These are phyloP conservation scores for Lactifluus hygrophoroides DNA, from an alignment of 768 basidiomycete species.

Conservation along the genomic window DNA sequence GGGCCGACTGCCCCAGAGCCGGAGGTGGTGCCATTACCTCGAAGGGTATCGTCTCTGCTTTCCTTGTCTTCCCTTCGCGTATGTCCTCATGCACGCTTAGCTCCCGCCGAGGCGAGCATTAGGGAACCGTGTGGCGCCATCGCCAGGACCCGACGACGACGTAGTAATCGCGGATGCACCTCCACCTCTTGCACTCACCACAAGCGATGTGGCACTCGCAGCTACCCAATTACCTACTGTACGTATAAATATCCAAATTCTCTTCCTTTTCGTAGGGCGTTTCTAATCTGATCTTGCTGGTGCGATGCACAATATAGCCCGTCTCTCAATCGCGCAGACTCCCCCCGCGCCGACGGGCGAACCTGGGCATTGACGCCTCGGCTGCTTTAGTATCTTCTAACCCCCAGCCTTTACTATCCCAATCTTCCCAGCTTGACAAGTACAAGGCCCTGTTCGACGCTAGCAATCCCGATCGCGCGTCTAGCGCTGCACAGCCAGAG, in stretches of 20 bases:
- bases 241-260: background rate
- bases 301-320: background rate
- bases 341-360: slow-evolving; percentile 14
- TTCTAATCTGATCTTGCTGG: background rate
- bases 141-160: background rate
- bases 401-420: background rate
- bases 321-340: slow-evolving; percentile 11
- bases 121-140: background rate
- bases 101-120: slow-evolving; percentile 11
- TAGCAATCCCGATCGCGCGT: slow-evolving; percentile 16
- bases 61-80: too few species aligned
- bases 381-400: background rate
- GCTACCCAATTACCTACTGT: slow-evolving; percentile 12
- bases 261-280: too few species aligned
- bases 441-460: slow-evolving; percentile 19
- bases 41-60: background rate
- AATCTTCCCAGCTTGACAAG: slow-evolving; percentile 15
- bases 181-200: background rate
- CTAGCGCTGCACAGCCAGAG: slow-evolving; percentile 1
- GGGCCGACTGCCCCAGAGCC: background rate
- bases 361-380: background rate
- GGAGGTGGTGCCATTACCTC: background rate
- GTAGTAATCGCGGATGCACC: background rate
- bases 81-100: slow-evolving; percentile 4
- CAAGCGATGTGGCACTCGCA: background rate